phyloP scores from a whole-genome alignment of 1,139 yeast genomes.

The Nadsonia commutata region DNA sequence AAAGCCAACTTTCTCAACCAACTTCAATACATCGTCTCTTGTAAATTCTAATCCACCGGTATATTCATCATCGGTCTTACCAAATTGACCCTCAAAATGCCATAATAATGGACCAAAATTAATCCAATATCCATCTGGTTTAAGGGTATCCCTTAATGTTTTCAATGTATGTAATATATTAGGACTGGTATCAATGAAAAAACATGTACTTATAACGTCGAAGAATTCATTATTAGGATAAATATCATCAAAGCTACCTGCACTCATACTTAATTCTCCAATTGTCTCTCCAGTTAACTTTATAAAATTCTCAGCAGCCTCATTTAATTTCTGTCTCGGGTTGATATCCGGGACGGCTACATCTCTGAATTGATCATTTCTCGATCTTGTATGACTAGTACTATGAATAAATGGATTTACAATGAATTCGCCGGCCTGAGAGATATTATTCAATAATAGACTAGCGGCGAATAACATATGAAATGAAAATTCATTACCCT shows the following conservation, averaged over 20 bases:
- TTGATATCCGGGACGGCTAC: conserved; percentile 29
- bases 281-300: neutral
- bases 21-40: conserved; percentile 39
- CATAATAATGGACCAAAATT: conserved; percentile 78
- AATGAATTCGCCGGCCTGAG: neutral
- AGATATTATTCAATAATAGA: conserved; percentile 46
- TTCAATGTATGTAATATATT: conserved; percentile 57
- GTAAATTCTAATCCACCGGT: conserved; percentile 50
- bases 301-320: neutral
- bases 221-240: conserved; percentile 35
- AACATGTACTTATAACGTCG: conserved; percentile 53
- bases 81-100: conserved; percentile 54
- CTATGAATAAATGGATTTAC: conserved; percentile 53
- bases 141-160: conserved; percentile 39
- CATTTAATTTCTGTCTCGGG: conserved; percentile 13
- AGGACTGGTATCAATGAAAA: conserved; percentile 67
- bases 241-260: conserved; percentile 68
- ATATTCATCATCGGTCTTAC: conserved; percentile 20
- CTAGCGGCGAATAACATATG: conserved; percentile 66
- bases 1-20: conserved; percentile 43
- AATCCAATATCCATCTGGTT: conserved; percentile 53
- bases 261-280: conserved; percentile 53
- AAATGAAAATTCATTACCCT: conserved; percentile 74
- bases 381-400: conserved; percentile 49
- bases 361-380: conserved; percentile 39